Conservation (phyloP, 2,329 filamentous ascomycete species). For the Juglanconis oblonga region DNA sequence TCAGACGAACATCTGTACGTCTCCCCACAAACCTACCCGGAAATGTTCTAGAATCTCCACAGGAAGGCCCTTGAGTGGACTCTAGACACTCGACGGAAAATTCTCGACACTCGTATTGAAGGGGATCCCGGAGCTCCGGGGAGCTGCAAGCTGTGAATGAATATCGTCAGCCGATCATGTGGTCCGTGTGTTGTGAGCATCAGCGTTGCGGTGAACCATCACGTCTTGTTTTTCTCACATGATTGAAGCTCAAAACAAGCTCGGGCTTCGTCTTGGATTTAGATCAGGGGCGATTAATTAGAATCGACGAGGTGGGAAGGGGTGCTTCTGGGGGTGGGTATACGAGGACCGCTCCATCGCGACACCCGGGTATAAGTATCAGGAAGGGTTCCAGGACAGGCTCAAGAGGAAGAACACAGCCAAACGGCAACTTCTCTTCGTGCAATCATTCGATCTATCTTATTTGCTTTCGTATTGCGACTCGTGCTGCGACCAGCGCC, state of each 20-base stretch:
- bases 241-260: neutral
- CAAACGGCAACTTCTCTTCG: slow-evolving; percentile 6
- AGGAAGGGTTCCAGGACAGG: slow-evolving; percentile 2
- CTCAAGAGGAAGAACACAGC: neutral
- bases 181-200: no score
- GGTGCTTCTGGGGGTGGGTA: neutral
- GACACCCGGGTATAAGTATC: slow-evolving; percentile 11
- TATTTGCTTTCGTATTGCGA: slow-evolving; percentile 18
- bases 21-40: neutral
- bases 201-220: no score
- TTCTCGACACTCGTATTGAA: neutral
- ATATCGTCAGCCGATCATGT: no score
- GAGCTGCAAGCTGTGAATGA: neutral
- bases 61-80: neutral
- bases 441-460: slow-evolving; percentile 9
- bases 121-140: neutral
- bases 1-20: neutral
- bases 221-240: no score
- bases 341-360: slow-evolving; percentile 12
- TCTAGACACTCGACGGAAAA: neutral
- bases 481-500: slow-evolving; percentile 13
- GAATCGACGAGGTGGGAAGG: neutral
- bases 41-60: neutral
- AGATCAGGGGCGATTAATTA: neutral
- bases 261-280: neutral